Base-by-base conservation (phyloP, 306 rosid species). In the Acacia crassicarpa region DNA sequence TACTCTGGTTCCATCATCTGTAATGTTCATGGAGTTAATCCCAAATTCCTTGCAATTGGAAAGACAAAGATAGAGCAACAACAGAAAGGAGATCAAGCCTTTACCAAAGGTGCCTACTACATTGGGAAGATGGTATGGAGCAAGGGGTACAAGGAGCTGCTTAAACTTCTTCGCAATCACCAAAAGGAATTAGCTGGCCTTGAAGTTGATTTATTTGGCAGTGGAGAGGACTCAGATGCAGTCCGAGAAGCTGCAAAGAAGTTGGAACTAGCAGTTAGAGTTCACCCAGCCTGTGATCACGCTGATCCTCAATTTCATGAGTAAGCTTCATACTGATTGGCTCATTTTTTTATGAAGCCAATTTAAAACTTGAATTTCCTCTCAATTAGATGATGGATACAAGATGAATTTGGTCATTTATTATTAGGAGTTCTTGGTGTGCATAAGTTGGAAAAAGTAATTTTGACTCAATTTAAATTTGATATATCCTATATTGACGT, bases 11-110 rank as follows among this genome's bases (percentile, higher is more conserved):
- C 98, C 67, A 80, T 92, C 19, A 54, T 92, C 73, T 93, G 99
- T 91, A 95, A 95, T 53, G 98, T 95, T 84, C 98, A 95, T 77
- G 99, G 99, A 79, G 98, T 95, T 84, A 95, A 93, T 88, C 99
- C 99, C 58, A 95, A 85, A 80, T 95, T 95, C 87, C 92, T 95
- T 43, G 94, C 87, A 86, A 91, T 93, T 72, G 97, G 93, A 75
- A 83, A 90, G 88, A 89, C 83, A 75, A 95, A 87, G 89, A 87
- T 83, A 70, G 92, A 91, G 77, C 95, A 86, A 82, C 94, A 88
- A 84, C 86, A 85, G 78, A 88, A 83, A 54, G 97, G 93, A 49
- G 80, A 78, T 5, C 84, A 78, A 79, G 90, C 88, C 44, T 93
- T 95, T 83, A 85, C 89, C 74, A 93, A 88, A 88, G 94, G 96